Percentiles rank a stretch among this genome's conserved stretches.
Conservation (phyloP, 768 basidiomycete genomes). For the Collybiopsis confluens region DNA sequence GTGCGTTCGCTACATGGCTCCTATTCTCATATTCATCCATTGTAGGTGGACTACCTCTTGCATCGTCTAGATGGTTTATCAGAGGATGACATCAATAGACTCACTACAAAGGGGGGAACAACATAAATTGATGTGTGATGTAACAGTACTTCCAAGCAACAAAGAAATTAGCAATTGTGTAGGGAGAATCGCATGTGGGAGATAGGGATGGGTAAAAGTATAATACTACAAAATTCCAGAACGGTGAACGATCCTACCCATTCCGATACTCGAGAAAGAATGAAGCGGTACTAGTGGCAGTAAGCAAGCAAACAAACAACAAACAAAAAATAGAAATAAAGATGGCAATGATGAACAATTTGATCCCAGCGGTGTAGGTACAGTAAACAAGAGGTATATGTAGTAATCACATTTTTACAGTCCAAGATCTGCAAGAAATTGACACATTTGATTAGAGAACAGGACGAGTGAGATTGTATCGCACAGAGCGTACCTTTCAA, state of each 20-base stretch:
- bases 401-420: slow-evolving; percentile 25
- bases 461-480: slow-evolving; percentile 6
- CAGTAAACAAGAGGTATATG: background rate
- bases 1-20: slow-evolving; percentile 35
- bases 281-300: background rate
- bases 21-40: background rate
- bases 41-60: slow-evolving; percentile 92
- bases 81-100: slow-evolving; percentile 69
- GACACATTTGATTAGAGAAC: background rate
- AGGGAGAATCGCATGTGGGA: no score
- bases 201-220: no score
- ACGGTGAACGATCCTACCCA: no score
- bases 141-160: background rate
- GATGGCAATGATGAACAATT: background rate
- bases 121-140: background rate
- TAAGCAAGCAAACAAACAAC: background rate
- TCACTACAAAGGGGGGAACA: slow-evolving; percentile 28
- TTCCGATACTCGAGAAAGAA: slow-evolving; percentile 3
- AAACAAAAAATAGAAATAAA: no score
- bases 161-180: no score
- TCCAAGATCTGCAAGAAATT: slow-evolving; percentile 39
- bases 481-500: slow-evolving; percentile 53
- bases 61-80: slow-evolving; percentile 83
- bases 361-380: no score
- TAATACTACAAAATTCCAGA: no score